phyloP scores from a whole-genome alignment of 129 eudicot genomes.

The Ambrosia artemisiifolia region DNA sequence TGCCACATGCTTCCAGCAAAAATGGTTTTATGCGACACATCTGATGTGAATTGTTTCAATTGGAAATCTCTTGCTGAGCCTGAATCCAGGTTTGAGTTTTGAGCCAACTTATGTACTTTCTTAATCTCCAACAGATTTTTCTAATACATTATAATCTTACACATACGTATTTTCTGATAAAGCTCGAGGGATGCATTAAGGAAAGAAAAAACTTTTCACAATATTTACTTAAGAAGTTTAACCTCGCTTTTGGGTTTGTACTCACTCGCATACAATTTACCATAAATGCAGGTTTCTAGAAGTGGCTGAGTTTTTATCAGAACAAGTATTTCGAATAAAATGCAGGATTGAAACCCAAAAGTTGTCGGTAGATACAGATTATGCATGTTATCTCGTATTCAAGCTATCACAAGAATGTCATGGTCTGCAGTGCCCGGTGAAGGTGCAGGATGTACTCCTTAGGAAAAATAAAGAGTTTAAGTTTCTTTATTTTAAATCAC shows the following conservation, averaged over 20 bases:
- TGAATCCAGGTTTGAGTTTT: neutral
- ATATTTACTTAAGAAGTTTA: too few relatives aligned
- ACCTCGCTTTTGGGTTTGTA: too few relatives aligned
- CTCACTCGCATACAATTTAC: neutral
- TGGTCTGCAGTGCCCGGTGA: neutral
- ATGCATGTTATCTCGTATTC: neutral
- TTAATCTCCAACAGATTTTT: too few relatives aligned
- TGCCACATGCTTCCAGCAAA: conserved; percentile 16
- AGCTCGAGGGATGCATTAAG: neutral
- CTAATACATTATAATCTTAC: too few relatives aligned
- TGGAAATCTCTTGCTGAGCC: neutral
- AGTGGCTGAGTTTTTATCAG: neutral
- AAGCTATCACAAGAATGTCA: neutral
- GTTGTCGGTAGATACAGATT: neutral
- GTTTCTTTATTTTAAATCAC: neutral
- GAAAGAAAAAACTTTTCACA: neutral
- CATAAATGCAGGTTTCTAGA: neutral
- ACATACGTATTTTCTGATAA: neutral
- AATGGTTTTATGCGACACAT: neutral
- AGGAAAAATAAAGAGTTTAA: neutral
- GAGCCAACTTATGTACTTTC: neutral
- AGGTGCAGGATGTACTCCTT: neutral
- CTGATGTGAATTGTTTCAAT: neutral
- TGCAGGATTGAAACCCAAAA: neutral
- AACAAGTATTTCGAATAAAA: neutral